Percentiles rank a stretch among this genome's conserved stretches.
These are phyloP conservation scores for Chamaenerion angustifolium DNA, from an alignment of 345 rosid species.

Conservation along the genomic window DNA sequence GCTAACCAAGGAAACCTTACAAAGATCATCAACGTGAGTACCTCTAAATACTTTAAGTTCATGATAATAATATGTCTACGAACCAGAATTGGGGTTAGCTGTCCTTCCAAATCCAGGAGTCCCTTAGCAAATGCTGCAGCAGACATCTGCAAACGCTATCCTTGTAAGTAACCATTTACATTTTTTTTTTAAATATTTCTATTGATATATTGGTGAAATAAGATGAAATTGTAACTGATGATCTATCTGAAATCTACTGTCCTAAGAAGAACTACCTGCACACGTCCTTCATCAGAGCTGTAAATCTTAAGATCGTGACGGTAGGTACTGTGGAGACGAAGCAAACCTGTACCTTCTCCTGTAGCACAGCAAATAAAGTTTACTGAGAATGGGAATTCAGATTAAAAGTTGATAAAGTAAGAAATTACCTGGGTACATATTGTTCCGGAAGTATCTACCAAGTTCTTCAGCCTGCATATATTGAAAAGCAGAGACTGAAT, in stretches of 20 bases:
- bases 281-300: constrained; percentile 99
- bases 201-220: too few species aligned
- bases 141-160: constrained; percentile 70
- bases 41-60: too few species aligned
- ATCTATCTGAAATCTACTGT: background rate
- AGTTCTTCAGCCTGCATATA: constrained; percentile 97
- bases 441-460: constrained; percentile 91
- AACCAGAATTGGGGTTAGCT: constrained; percentile 92
- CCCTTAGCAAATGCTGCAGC: constrained; percentile 99
- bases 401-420: background rate
- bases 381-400: background rate
- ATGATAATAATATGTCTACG: constrained; percentile 14
- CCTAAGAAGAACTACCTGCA: constrained; percentile 51
- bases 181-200: too few species aligned
- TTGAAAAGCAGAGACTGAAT: too few species aligned
- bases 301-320: constrained; percentile 99
- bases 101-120: constrained; percentile 98
- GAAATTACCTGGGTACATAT: constrained; percentile 87
- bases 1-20: constrained; percentile 97
- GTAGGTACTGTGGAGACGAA: constrained; percentile 95
- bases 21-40: constrained; percentile 6
- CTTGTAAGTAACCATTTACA: background rate
- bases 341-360: constrained; percentile 99
- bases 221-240: too few species aligned
- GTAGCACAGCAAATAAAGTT: constrained; percentile 13